phyloP scores from a whole-genome alignment of 192 early-diverging fungal genomes.

The Backusella mclennaniae region DNA sequence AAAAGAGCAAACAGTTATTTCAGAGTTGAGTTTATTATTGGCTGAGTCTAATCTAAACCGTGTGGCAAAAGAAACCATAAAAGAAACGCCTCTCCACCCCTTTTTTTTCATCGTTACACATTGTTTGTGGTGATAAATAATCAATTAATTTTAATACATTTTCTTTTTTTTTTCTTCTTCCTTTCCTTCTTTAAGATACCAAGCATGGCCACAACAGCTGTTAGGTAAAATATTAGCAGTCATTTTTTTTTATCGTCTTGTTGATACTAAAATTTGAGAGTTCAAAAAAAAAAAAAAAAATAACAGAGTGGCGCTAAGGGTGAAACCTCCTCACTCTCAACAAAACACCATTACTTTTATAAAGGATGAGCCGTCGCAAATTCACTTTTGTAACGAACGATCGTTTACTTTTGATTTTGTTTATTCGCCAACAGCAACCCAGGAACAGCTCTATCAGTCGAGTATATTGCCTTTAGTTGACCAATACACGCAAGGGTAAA shows the following conservation, averaged over 20 bases:
- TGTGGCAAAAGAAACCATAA: not conserved
- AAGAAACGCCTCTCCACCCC: not conserved
- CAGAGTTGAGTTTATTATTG: no score
- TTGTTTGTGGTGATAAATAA: not conserved
- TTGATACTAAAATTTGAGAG: not conserved
- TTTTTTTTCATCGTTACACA: not conserved
- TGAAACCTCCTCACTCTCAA: not conserved
- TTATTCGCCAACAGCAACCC: conserved; percentile 53
- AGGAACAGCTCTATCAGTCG: conserved; percentile 58
- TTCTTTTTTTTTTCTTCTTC: not conserved
- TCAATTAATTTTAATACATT: not conserved
- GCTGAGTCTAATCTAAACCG: no score
- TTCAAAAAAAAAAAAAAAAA: not conserved
- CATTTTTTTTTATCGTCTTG: not conserved
- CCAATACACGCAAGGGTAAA: conserved; percentile 71
- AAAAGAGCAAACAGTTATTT: no score
- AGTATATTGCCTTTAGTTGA: conserved; percentile 60
- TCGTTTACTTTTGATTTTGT: conserved; percentile 72
- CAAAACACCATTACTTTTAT: not conserved
- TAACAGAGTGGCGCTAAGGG: conserved; percentile 1
- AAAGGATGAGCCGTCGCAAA: not conserved
- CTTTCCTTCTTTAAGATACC: not conserved
- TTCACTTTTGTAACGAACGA: conserved; percentile 47
- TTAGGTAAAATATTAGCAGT: not conserved
- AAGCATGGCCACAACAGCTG: not conserved